Percentiles rank a stretch among this genome's conserved stretches.
Evolutionary conservation across 108 stramenopile genomes (phyloP).

Genomic region (Fragilariopsis cylindrus): DNA sequence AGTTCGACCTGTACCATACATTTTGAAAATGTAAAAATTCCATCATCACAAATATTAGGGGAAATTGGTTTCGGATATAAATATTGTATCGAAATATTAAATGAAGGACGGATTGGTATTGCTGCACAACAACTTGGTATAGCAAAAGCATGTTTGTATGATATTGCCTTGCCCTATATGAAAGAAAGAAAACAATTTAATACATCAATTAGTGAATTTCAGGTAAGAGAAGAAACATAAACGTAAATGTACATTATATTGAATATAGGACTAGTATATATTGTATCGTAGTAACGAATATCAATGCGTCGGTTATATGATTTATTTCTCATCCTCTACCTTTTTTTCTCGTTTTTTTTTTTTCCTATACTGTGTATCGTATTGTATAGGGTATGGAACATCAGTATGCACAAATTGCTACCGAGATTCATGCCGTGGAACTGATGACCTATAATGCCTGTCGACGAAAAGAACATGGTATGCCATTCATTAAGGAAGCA

Average conservation of each 20-base stretch:
- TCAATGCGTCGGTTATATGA: background rate
- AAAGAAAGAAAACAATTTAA: constrained; percentile 93
- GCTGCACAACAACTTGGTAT: constrained; percentile 92
- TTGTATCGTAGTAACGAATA: background rate
- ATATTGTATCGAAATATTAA: constrained; percentile 95
- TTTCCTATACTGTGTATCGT: constrained; percentile 13
- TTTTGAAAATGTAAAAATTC: constrained; percentile 88
- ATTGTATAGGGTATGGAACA: constrained; percentile 82
- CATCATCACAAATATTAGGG: constrained; percentile 76
- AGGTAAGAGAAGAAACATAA: constrained; percentile 27
- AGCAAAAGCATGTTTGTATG: constrained; percentile 87
- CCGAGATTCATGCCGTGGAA: constrained; percentile 93
- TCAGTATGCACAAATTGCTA: constrained; percentile 92
- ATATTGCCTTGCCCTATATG: constrained; percentile 88
- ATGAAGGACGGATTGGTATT: constrained; percentile 97
- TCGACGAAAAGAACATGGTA: constrained; percentile 86
- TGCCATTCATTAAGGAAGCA: constrained; percentile 92
- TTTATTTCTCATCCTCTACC: background rate
- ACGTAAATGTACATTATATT: background rate
- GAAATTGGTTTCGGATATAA: constrained; percentile 92
- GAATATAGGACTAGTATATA: background rate
- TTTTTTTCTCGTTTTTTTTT: background rate
- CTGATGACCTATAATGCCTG: constrained; percentile 92
- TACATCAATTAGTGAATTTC: constrained; percentile 83
- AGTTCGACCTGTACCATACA: constrained; percentile 89